A percentile compares a stretch with the other conserved stretches of the same genome.
These are phyloP conservation scores for Monosporozyma unispora DNA, from an alignment of 805 yeast species.

Conservation along the genomic window DNA sequence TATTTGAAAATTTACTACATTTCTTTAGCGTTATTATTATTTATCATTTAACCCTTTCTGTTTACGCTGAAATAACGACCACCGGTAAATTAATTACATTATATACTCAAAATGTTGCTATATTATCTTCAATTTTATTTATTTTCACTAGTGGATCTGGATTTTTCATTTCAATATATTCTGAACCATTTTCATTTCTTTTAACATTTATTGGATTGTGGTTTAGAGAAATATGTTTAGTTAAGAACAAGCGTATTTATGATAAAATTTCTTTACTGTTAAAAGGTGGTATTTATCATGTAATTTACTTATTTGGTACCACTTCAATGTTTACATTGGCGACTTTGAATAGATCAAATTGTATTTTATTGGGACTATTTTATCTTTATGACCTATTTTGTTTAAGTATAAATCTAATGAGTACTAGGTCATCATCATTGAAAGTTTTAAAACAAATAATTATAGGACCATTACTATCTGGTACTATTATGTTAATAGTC, in stretches of 20 bases:
- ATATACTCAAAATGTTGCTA: conserved; percentile 21
- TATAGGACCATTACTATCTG: conserved; percentile 40
- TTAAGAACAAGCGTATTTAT: neutral
- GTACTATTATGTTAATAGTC: conserved; percentile 41
- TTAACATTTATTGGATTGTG: conserved; percentile 49
- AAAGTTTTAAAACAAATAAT: conserved; percentile 5
- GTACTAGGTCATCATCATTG: conserved; percentile 5
- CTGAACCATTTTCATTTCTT: conserved; percentile 65
- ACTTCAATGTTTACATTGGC: conserved; percentile 42
- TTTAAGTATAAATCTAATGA: conserved; percentile 7
- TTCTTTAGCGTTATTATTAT: conserved; percentile 40
- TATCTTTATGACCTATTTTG: conserved; percentile 48
- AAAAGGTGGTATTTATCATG: neutral
- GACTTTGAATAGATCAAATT: conserved; percentile 64
- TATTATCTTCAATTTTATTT: conserved; percentile 38
- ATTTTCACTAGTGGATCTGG: conserved; percentile 73
- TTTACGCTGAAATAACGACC: conserved; percentile 6
- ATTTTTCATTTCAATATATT: conserved; percentile 62
- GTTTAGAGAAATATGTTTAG: conserved; percentile 35
- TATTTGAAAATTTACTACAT: conserved; percentile 47
- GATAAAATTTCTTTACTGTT: conserved; percentile 15
- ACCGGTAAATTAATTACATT: conserved; percentile 3
- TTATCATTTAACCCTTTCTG: conserved; percentile 38
- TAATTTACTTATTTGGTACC: conserved; percentile 7
- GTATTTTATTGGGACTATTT: conserved; percentile 60